phyloP scores from a whole-genome alignment of 2,329 filamentous ascomycete species.

The Neobulgaria alba region DNA sequence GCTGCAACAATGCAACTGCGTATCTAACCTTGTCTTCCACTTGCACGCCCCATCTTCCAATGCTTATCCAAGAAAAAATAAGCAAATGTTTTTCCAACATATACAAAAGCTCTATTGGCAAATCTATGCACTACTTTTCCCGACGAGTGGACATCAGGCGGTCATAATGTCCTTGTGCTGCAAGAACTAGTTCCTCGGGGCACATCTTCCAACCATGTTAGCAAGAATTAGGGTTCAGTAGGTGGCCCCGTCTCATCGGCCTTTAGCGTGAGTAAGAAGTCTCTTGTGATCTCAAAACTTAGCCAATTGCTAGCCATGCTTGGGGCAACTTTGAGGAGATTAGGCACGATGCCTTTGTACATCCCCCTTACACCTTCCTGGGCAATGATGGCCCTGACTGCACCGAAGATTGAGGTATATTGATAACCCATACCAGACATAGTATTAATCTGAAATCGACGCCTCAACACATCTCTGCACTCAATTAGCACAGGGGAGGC shows the following conservation, averaged over 20 bases:
- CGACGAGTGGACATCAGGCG: too few relatives aligned
- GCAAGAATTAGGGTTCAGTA: too few relatives aligned
- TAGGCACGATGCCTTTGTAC: constrained; percentile 94
- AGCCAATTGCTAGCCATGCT: constrained; percentile 99
- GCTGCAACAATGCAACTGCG: too few relatives aligned
- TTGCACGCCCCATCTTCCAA: too few relatives aligned
- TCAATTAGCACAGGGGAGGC: constrained; percentile 23
- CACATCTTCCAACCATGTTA: too few relatives aligned
- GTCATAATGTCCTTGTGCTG: too few relatives aligned
- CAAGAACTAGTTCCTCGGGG: too few relatives aligned
- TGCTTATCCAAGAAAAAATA: too few relatives aligned
- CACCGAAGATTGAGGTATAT: constrained; percentile 81
- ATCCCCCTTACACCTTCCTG: constrained; percentile 79
- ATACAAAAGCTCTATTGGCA: too few relatives aligned
- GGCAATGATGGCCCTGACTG: constrained; percentile 68
- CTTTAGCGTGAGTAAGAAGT: constrained; percentile 64
- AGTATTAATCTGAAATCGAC: constrained; percentile 96
- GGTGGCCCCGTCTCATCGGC: constrained; percentile 28
- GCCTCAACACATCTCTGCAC: constrained; percentile 74
- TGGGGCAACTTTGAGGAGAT: constrained; percentile 91
- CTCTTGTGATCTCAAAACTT: constrained; percentile 88
- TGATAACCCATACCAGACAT: constrained; percentile 98
- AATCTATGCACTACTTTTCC: too few relatives aligned
- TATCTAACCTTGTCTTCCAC: too few relatives aligned
- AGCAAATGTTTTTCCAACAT: too few relatives aligned